These are phyloP conservation scores for Cystofilobasidium bisporidii DNA, from an alignment of 768 basidiomycete species.

Conservation along the genomic window DNA sequence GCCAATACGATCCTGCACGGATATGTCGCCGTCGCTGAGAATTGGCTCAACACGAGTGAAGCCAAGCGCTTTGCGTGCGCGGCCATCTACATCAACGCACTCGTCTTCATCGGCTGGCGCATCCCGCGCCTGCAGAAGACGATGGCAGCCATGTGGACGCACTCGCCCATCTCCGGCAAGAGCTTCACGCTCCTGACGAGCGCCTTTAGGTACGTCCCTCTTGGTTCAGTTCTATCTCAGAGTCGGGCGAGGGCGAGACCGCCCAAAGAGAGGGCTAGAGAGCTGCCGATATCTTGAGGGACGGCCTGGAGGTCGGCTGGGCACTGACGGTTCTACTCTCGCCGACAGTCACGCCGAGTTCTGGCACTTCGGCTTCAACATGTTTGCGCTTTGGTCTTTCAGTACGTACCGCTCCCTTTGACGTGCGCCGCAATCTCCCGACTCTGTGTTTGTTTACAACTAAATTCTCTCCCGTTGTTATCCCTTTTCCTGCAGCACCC, in stretches of 20 bases:
- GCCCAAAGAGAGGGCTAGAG: too few relatives aligned
- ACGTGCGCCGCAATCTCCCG: too few relatives aligned
- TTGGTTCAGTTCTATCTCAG: too few relatives aligned
- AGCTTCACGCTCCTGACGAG: constrained; percentile 14
- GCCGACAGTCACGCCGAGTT: constrained; percentile 13
- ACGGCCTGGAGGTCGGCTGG: too few relatives aligned
- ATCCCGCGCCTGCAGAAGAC: background rate
- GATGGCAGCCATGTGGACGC: constrained; percentile 10
- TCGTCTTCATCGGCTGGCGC: constrained; percentile 15
- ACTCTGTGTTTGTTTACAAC: background rate
- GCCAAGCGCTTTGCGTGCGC: constrained; percentile 4
- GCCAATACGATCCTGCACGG: background rate
- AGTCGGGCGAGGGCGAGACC: too few relatives aligned
- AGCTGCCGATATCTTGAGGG: too few relatives aligned
- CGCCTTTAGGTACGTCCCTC: constrained; percentile 19
- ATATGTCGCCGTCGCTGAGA: constrained; percentile 22
- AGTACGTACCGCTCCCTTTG: background rate
- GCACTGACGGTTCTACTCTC: too few relatives aligned
- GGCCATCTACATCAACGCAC: constrained; percentile 15
- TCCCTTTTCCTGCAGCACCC: constrained; percentile 11
- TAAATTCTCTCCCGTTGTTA: background rate
- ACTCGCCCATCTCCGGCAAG: constrained; percentile 16
- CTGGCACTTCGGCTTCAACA: constrained; percentile 26
- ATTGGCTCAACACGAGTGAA: constrained; percentile 19
- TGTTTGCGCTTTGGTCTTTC: constrained; percentile 25